These are phyloP conservation scores for Kickxella alabastrina DNA, from an alignment of 192 early-diverging fungal species.

Conservation along the genomic window DNA sequence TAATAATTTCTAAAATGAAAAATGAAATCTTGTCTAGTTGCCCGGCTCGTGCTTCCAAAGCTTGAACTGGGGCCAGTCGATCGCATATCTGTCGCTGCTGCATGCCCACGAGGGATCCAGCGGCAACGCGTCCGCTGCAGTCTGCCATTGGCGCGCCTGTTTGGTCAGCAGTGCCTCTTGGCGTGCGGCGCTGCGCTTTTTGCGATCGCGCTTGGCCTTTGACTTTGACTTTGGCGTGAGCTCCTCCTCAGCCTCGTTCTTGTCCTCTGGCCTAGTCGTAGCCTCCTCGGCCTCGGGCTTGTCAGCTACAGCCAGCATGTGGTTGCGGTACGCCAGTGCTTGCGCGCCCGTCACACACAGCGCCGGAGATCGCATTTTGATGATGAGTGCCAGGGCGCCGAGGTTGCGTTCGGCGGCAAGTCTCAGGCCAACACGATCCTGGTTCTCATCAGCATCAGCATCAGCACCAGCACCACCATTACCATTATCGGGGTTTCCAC, in stretches of 20 bases:
- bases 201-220: slow-evolving; percentile 7
- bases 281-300: not conserved
- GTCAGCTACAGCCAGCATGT: slow-evolving; percentile 1
- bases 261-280: not conserved
- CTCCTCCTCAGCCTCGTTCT: not conserved
- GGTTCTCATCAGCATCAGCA: slow-evolving; percentile 23
- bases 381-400: not conserved
- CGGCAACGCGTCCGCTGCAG: slow-evolving; percentile 1
- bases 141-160: slow-evolving; percentile 15
- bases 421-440: slow-evolving; percentile 18
- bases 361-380: too few species aligned
- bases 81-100: slow-evolving; percentile 4
- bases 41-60: too few species aligned
- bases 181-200: too few species aligned
- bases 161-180: too few species aligned
- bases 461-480: slow-evolving; percentile 1
- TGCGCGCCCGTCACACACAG: slow-evolving; percentile 10
- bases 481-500: too few species aligned
- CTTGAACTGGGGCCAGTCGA: slow-evolving; percentile 27
- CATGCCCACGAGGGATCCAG: slow-evolving; percentile 4
- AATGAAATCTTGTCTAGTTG: too few species aligned
- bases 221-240: slow-evolving; percentile 2
- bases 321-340: slow-evolving; percentile 6
- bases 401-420: not conserved
- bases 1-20: too few species aligned